These are phyloP conservation scores for Diaporthe citrichinensis DNA, from an alignment of 2,329 filamentous ascomycete genomes.

Conservation along the genomic window DNA sequence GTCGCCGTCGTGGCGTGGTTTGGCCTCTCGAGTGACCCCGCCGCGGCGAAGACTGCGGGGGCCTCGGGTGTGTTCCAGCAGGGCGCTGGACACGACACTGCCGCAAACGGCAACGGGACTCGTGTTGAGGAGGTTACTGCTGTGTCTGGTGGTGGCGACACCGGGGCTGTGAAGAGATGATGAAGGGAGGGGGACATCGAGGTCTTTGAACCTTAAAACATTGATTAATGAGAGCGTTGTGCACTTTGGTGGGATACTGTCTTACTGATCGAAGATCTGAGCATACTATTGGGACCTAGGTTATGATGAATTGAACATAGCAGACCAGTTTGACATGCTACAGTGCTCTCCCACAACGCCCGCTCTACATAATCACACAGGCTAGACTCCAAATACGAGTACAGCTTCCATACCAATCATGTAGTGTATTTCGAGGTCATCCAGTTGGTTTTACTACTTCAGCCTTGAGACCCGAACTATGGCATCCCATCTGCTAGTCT, in stretches of 20 bases:
- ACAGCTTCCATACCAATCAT: background rate
- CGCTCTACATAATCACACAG: background rate
- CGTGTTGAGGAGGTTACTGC: slow-evolving; percentile 9
- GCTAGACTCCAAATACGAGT: background rate
- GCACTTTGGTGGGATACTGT: background rate
- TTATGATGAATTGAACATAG: background rate
- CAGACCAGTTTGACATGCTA: background rate
- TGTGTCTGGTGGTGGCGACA: slow-evolving; percentile 17
- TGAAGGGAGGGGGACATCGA: background rate
- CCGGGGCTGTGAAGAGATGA: slow-evolving; percentile 10
- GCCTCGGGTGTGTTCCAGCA: slow-evolving; percentile 1
- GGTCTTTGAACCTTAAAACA: background rate
- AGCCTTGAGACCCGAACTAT: background rate
- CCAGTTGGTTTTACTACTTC: background rate
- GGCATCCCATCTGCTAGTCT: too few species aligned
- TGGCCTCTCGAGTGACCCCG: slow-evolving; percentile 53
- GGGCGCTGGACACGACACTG: background rate
- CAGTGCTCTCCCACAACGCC: background rate
- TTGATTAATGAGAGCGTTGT: background rate
- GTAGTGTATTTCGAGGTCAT: background rate
- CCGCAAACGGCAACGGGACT: background rate
- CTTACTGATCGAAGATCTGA: background rate
- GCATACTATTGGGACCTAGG: too few species aligned
- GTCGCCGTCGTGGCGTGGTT: slow-evolving; percentile 78
- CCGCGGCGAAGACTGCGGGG: background rate